phyloP scores from a whole-genome alignment of 2,329 filamentous ascomycete species.

The Phyllosticta citrichinensis region DNA sequence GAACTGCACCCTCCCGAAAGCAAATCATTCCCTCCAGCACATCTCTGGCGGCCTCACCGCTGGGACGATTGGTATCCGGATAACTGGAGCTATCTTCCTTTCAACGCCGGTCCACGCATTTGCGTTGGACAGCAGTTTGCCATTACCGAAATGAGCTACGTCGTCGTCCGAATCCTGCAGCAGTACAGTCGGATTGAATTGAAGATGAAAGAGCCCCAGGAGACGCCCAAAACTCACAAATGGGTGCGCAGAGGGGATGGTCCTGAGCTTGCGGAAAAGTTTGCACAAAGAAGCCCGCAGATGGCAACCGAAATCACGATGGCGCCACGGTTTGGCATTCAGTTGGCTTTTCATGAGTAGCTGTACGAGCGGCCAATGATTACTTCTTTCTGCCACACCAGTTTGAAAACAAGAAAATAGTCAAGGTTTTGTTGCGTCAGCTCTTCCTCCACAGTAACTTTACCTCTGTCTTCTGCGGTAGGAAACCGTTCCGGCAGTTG shows the following conservation, averaged over 20 bases:
- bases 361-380: neutral
- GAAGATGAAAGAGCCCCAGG: neutral
- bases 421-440: neutral
- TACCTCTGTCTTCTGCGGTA: neutral
- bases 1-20: neutral
- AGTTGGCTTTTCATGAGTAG: neutral
- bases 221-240: neutral
- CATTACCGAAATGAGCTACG: neutral
- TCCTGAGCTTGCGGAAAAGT: neutral
- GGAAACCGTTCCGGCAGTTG: neutral
- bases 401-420: neutral
- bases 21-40: neutral
- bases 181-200: neutral
- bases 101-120: neutral
- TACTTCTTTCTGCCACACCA: neutral
- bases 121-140: neutral
- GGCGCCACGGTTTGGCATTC: neutral
- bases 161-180: neutral
- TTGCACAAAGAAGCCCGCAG: neutral
- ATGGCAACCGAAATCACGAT: neutral
- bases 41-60: neutral
- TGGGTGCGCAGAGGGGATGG: neutral
- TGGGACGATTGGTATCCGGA: neutral
- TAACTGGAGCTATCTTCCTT: neutral
- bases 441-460: neutral